Evolutionary conservation across 2,329 filamentous ascomycete species (phyloP), one percentile per base, ranked within the genome.

Genomic region (Phaeomoniella chlamydospora): DNA sequence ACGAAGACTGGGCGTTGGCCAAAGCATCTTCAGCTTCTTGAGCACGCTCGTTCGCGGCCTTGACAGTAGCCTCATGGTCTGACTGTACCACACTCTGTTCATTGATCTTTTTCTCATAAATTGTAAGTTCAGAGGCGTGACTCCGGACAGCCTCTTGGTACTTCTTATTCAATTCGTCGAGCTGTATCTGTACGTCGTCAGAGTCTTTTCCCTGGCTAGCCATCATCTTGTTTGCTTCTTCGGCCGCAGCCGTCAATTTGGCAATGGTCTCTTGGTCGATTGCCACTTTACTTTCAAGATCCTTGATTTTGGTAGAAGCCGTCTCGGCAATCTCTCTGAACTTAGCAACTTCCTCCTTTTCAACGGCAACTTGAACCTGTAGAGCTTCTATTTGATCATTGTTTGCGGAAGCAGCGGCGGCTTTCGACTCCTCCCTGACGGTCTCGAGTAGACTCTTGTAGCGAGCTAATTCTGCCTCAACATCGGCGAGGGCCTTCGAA

Each of bases 401-500:
- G 17, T 31, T 32, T n/a, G 33, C 14, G n/a, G 43, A 37, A 15
- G 37, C 13, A n/a, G 36, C 31, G 11, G 29, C 33, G 11, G 39
- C 15, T 19, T 41, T 36, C 2, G 36, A 18, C 33, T 33, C 17
- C 4, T n/a, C n/a, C 15, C 17, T 11, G 3, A 34, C 18, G 15
- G 33, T 34, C 4, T 11, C 17, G 9, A 15, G 32, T 17, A 13
- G 18, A 22, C 67, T 71, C 71, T 38, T 42, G 57, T 36, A n/a
- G 48, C 45, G 37, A 53, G 43, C 37, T 50, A 48, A 19, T 55
- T 53, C 41, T 51, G 37, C 33, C 15, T 68, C 65, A 37, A 69
- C 61, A 29, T 65, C 55, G 35, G 54, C 44, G 29, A 67, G 67
- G 33, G 70, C 67, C 43, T 72, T 64, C 49, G 72, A 68, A 40